Base-by-base conservation (phyloP, 257 asterid species). In the Dorcoceras hygrometricum region DNA sequence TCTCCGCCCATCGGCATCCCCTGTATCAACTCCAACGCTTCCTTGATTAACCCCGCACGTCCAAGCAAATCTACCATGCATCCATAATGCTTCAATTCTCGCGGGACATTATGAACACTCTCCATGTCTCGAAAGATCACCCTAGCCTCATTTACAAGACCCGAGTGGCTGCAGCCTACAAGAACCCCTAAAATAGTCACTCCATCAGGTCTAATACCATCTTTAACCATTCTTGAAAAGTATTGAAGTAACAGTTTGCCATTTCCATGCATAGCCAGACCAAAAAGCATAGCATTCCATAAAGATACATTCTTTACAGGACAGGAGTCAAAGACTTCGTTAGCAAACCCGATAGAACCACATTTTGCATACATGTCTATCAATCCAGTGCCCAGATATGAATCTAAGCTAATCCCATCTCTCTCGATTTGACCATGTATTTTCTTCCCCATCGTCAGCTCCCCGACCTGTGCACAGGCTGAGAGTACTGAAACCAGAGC, bases 211-310 rank as follows among this genome's bases (percentile, higher is more conserved):
- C 16, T 70, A 22, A 73, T 43, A 23, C 91, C 82, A 19, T 60
- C 51, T 25, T 64, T 75, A 48, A 77, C 77, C 98, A 92, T 89
- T 73, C 77, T 79, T 5, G 83, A 63, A 54, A 92, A 87, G 79
- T 83, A 74, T 27, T 82, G 76, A 31, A 86, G 84, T 27, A 86
- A 36, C 48, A 66, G 57, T 2, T 20, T 18, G 4, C 94, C 87
- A 61, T 80, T 60, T 2, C 97, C 98, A 9, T 92, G 90, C 83
- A 89, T 80, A 1, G 94, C 96, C 43, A 89, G 71, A 20, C 97
- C 98, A 58, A 82, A 76, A 5, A 87, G 85, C 91, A 92, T 80
- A n/a, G 97, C 91, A 24, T 92, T 92, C 98, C 98, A 89, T 25
- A 84, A 64, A 14, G 84, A 76, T 55, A 82, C 77, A 22, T 81